Conservation (phyloP, 2,329 filamentous ascomycete genomes). For the Colletotrichum eremochloae region DNA sequence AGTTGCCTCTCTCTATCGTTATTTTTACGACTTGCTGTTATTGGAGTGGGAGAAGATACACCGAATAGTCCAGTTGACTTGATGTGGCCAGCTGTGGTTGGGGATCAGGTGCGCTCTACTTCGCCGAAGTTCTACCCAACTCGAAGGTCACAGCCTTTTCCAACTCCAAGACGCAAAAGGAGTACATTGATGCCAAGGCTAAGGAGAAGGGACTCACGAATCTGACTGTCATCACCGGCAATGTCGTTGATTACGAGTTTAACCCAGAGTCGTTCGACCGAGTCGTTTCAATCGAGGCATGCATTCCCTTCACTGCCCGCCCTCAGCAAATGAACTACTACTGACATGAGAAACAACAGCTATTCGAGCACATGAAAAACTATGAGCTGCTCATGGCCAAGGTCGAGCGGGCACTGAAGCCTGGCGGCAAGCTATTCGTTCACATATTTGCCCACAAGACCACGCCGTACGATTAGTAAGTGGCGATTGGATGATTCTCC, state of each 20-base stretch:
- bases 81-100: constrained; percentile 70
- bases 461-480: constrained; percentile 74
- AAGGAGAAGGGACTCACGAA: constrained; percentile 69
- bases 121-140: constrained; percentile 74
- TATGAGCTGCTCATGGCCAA: constrained; percentile 77
- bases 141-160: constrained; percentile 76
- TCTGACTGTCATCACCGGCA: constrained; percentile 73
- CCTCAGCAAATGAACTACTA: neutral
- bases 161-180: constrained; percentile 77
- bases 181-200: constrained; percentile 73
- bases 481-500: neutral
- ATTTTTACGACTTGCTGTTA: neutral
- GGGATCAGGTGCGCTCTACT: constrained; percentile 75
- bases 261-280: constrained; percentile 70
- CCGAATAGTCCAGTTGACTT: constrained; percentile 8
- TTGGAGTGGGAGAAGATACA: neutral
- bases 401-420: constrained; percentile 69
- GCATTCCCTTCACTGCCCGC: constrained; percentile 12
- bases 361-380: constrained; percentile 85
- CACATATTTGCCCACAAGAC: constrained; percentile 76
- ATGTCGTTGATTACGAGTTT: constrained; percentile 77
- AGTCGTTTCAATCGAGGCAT: constrained; percentile 73
- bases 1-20: constrained; percentile 44
- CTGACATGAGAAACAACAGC: constrained; percentile 52
- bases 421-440: constrained; percentile 76